Conservation (phyloP, 2,329 filamentous ascomycete species). For the Colletotrichum australisinense region DNA sequence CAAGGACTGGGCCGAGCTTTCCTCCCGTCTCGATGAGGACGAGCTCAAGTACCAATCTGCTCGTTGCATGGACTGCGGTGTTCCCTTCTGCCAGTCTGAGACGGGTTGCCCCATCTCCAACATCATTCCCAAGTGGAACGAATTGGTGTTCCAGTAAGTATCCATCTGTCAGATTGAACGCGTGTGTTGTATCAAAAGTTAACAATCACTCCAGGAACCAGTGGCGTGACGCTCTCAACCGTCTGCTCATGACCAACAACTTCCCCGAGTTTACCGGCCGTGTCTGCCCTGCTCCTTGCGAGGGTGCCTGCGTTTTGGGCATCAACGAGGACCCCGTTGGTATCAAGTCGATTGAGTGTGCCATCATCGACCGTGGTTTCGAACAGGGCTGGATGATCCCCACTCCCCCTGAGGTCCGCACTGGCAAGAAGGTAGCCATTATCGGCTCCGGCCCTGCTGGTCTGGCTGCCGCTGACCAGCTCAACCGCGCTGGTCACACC, state of each 20-base stretch:
- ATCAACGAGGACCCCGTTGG: slow-evolving; percentile 98
- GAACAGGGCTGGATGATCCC: slow-evolving; percentile 99
- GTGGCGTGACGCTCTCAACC: slow-evolving; percentile 92
- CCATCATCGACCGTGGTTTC: slow-evolving; percentile 96
- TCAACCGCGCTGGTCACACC: slow-evolving; percentile 90
- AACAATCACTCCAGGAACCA: slow-evolving; percentile 57
- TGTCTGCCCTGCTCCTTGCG: slow-evolving; percentile 95
- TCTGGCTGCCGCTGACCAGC: slow-evolving; percentile 89
- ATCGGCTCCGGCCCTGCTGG: slow-evolving; percentile 94
- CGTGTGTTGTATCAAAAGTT: too few species aligned
- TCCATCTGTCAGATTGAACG: too few species aligned
- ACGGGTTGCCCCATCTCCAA: slow-evolving; percentile 96
- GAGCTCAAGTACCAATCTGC: slow-evolving; percentile 97
- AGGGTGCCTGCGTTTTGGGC: slow-evolving; percentile 94
- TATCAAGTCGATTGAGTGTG: slow-evolving; percentile 98
- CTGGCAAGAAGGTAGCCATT: slow-evolving; percentile 88
- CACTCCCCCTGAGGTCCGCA: slow-evolving; percentile 79
- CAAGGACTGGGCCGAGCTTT: slow-evolving; percentile 95
- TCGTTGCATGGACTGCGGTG: slow-evolving; percentile 98
- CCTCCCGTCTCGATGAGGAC: slow-evolving; percentile 87
- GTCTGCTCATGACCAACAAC: slow-evolving; percentile 96
- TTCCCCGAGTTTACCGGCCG: slow-evolving; percentile 98
- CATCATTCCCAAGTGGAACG: slow-evolving; percentile 98
- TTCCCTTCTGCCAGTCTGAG: slow-evolving; percentile 97
- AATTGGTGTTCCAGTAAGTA: slow-evolving; percentile 71